phyloP scores from a whole-genome alignment of 2,329 filamentous ascomycete species.

The Ceratocystis cubensis region DNA sequence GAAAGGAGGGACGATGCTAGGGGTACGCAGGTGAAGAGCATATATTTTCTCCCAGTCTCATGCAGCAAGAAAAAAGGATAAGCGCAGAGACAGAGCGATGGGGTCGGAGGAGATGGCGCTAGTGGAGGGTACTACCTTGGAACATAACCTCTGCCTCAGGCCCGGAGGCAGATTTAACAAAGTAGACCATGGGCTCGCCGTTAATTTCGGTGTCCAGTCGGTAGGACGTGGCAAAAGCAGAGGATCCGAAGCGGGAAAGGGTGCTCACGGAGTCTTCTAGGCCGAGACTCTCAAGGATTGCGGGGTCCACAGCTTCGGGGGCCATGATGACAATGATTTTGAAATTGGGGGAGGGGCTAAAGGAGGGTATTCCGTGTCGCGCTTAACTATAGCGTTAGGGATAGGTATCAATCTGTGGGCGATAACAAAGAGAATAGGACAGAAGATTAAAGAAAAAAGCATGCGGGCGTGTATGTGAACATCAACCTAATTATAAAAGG shows the following conservation, averaged over 20 bases:
- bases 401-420: background rate
- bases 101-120: background rate
- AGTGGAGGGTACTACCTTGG: slow-evolving; percentile 35
- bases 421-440: background rate
- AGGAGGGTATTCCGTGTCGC: background rate
- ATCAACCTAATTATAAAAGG: background rate
- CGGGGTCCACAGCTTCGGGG: slow-evolving; percentile 41
- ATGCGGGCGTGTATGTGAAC: background rate
- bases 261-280: slow-evolving; percentile 43
- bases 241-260: slow-evolving; percentile 50
- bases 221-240: slow-evolving; percentile 56
- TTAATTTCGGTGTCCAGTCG: slow-evolving; percentile 39
- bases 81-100: background rate
- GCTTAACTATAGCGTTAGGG: background rate
- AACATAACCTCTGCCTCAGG: slow-evolving; percentile 56
- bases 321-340: slow-evolving; percentile 13
- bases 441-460: background rate
- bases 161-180: slow-evolving; percentile 59
- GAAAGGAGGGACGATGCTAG: background rate
- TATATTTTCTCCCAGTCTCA: background rate
- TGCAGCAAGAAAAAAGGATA: background rate
- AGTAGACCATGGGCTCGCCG: slow-evolving; percentile 45
- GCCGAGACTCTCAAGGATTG: slow-evolving; percentile 47
- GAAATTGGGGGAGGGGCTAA: background rate
- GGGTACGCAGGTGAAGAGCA: background rate